These are phyloP conservation scores for Amphirosellinia nigrospora DNA, from an alignment of 495 filamentous ascomycete genomes.

Conservation along the genomic window DNA sequence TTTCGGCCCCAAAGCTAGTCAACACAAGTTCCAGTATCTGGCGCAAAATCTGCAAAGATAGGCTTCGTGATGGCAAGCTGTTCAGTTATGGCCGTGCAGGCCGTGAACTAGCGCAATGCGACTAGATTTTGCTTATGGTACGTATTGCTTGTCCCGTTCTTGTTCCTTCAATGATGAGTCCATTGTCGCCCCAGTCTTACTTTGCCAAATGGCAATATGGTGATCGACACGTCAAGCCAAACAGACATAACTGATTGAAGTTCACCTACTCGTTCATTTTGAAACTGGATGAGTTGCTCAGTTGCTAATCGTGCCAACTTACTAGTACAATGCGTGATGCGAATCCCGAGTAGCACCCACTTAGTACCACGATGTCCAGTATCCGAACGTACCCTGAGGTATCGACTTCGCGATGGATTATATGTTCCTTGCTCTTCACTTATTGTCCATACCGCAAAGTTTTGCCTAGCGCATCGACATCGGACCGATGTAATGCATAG, in stretches of 20 bases:
- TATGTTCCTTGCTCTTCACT: conserved; percentile 55
- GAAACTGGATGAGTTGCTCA: not conserved
- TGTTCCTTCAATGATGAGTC: conserved; percentile 71
- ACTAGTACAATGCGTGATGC: conserved; percentile 4
- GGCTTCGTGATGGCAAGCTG: not conserved
- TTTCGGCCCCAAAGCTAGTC: not conserved
- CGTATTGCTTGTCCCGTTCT: conserved; percentile 32
- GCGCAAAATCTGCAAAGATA: not conserved
- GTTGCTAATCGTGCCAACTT: conserved; percentile 9
- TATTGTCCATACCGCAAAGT: conserved; percentile 6
- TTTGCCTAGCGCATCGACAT: not conserved
- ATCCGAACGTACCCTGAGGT: conserved; percentile 69
- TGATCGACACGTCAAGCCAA: conserved; percentile 95
- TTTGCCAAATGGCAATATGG: conserved; percentile 66
- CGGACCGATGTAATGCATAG: conserved; percentile 16
- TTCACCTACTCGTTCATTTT: conserved; percentile 17
- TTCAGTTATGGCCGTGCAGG: not conserved
- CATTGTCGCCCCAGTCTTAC: conserved; percentile 96
- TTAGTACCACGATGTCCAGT: conserved; percentile 59
- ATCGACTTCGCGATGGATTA: conserved; percentile 56
- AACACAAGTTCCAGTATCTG: not conserved
- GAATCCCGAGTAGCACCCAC: not conserved
- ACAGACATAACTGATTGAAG: conserved; percentile 76
- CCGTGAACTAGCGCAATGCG: not conserved
- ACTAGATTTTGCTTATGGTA: conserved; percentile 38